phyloP scores from a whole-genome alignment of 1,284 basidiomycete genomes.

The Meira nashicola region DNA sequence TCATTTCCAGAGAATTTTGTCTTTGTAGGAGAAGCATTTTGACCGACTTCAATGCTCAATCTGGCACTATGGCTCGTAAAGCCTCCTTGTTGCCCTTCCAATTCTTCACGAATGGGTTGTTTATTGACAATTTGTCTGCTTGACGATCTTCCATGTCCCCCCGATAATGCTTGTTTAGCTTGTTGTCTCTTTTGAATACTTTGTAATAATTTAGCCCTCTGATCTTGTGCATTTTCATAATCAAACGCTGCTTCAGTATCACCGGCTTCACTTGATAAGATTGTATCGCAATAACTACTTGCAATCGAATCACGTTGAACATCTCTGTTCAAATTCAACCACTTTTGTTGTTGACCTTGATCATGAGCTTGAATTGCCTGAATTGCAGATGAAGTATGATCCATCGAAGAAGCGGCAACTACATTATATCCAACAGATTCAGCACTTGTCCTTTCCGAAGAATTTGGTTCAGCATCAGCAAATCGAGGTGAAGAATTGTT shows the following conservation, averaged over 20 bases:
- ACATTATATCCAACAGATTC: no score
- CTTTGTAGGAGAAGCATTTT: neutral
- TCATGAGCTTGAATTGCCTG: no score
- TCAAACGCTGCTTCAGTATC: neutral
- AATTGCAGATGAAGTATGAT: no score
- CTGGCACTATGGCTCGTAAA: constrained; percentile 2
- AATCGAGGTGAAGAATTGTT: no score
- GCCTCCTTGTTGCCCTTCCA: neutral
- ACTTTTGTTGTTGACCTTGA: no score
- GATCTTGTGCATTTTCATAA: neutral
- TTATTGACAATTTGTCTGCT: constrained; percentile 1
- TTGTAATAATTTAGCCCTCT: neutral
- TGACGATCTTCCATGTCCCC: neutral
- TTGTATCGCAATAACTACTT: constrained; percentile 5
- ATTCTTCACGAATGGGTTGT: neutral
- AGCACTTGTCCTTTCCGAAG: no score
- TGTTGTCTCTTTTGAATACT: constrained; percentile 1
- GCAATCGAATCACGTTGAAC: neutral
- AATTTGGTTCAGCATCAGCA: no score
- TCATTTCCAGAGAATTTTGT: neutral
- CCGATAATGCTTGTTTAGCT: neutral
- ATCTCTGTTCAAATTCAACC: neutral
- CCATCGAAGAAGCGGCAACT: no score
- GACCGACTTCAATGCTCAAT: neutral
- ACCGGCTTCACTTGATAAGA: neutral